phyloP scores from a whole-genome alignment of 345 rosid species.

The Aurinia saxatilis region DNA sequence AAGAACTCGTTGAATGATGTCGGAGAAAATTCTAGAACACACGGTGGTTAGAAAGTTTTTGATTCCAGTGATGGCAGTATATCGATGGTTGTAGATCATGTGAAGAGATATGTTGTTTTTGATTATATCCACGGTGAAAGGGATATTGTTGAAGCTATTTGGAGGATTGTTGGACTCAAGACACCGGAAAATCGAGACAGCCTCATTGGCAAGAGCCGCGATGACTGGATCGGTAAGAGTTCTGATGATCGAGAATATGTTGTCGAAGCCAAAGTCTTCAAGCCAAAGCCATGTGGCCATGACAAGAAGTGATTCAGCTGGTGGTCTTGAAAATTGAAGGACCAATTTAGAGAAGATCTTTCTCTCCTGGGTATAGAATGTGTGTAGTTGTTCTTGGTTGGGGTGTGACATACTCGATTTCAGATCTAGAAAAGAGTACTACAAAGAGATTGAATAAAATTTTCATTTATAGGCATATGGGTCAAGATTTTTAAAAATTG shows the following conservation, averaged over 20 bases:
- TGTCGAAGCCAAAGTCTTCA: conserved; percentile 27
- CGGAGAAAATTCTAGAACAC: conserved; percentile 29
- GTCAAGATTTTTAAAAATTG: not conserved
- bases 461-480: no score
- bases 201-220: conserved; percentile 25
- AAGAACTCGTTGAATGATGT: conserved; percentile 20
- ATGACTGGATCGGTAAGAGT: conserved; percentile 4
- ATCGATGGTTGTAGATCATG: conserved; percentile 14
- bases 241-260: conserved; percentile 11
- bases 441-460: no score
- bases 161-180: conserved; percentile 1
- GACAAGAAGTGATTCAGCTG: conserved; percentile 33
- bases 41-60: conserved; percentile 25
- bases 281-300: conserved; percentile 46
- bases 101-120: not conserved
- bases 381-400: conserved; percentile 5
- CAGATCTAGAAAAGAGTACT: not conserved
- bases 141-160: not conserved
- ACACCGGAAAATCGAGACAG: conserved; percentile 7
- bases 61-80: conserved; percentile 22
- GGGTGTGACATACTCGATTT: conserved; percentile 5
- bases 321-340: conserved; percentile 15
- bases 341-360: conserved; percentile 30
- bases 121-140: conserved; percentile 9
- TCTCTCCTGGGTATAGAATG: conserved; percentile 29